Evolutionary conservation across 441 rosid genomes (phyloP), one percentile per base, ranked within the genome.

Genomic region (Codiaeum variegatum): DNA sequence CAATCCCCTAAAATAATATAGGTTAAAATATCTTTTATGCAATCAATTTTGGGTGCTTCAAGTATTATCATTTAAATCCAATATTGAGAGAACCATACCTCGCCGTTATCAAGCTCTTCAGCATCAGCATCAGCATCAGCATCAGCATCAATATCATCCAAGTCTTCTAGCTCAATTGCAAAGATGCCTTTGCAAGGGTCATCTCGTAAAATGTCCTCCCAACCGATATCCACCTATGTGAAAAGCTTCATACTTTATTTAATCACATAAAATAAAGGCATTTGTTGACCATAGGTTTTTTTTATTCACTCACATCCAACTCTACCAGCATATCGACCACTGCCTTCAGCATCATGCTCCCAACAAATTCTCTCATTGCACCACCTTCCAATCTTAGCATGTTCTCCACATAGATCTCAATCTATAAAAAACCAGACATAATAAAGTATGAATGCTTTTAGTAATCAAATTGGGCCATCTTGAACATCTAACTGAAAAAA

Each of bases 101-200:
- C 90, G n/a, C 70, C 78, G 42, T 49, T 62, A 63, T 75, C 81
- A 46, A 71, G 52, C 5, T 72, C 47, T 31, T 78, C 76, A 2
- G 75, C 81, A 28, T 66, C 77, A 24, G 77, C 83, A 55, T 34
- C 75, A 71, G 54, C 73, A 49, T 86, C 91, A 75, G 75, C 81
- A 28, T 66, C 77, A 24, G 77, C 83, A 55, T 34, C 75, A 71
- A 58, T 74, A 49, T 86, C 91, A 75, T 80, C 82, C 46, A 69
- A 70, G 65, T 88, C 92, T 78, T 84, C 89, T 59, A 87, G 81
- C 79, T 94, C 98, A 85, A 89, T 89, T 73, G 87, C 85, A 84
- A 94, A 94, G 69, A 94, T 85, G 62, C 91, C 94, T 88, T 79
- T 89, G 60, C 73, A 76, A n/a, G 87, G 84, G 70, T 92, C 95